A percentile compares a stretch with the other conserved stretches of the same genome.
phyloP scores from a whole-genome alignment of 192 early-diverging fungal species.

The Coemansia sp. region DNA sequence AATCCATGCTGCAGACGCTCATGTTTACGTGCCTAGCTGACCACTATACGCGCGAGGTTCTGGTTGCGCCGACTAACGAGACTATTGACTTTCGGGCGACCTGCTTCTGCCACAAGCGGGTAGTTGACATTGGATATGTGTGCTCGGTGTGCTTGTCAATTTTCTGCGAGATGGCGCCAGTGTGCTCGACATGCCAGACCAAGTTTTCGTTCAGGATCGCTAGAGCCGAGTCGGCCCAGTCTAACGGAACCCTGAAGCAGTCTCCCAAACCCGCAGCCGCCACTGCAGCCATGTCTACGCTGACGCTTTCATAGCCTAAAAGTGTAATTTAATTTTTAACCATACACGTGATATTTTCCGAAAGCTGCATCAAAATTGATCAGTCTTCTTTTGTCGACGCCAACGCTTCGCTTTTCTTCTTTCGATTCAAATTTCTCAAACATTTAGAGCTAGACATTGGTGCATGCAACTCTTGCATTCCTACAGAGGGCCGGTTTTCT shows the following conservation, averaged over 20 bases:
- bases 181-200: slow-evolving; percentile 77
- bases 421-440: not conserved
- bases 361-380: not conserved
- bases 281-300: slow-evolving; percentile 5
- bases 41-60: slow-evolving; percentile 64
- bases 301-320: not conserved
- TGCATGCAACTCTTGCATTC: not conserved
- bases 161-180: slow-evolving; percentile 69
- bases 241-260: slow-evolving; percentile 6
- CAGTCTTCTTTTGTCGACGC: not conserved
- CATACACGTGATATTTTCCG: not conserved
- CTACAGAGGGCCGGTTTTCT: not conserved
- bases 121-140: slow-evolving; percentile 93
- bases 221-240: slow-evolving; percentile 15
- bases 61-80: slow-evolving; percentile 73
- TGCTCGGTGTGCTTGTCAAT: slow-evolving; percentile 97
- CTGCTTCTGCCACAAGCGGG: slow-evolving; percentile 95
- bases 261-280: slow-evolving; percentile 1
- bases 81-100: slow-evolving; percentile 91
- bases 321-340: not conserved
- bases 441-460: not conserved
- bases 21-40: slow-evolving; percentile 83
- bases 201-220: slow-evolving; percentile 64
- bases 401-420: not conserved
- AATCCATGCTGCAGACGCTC: slow-evolving; percentile 74